A percentile compares a stretch with the other conserved stretches of the same genome.
phyloP scores from a whole-genome alignment of 495 filamentous ascomycete species.

The Aspergillus sclerotiicarbonarius region DNA sequence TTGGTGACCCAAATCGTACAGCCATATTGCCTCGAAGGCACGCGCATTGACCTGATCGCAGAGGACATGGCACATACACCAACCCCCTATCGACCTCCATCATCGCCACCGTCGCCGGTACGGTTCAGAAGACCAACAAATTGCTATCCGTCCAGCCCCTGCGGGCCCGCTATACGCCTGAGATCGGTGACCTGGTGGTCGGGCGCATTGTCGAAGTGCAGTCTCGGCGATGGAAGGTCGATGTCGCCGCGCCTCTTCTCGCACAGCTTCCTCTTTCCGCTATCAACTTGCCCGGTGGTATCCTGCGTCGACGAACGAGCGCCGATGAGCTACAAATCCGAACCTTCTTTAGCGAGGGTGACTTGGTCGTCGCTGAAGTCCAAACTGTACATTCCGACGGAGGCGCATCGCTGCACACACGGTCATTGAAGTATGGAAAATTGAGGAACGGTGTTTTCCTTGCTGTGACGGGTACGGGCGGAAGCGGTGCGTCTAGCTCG shows the following conservation, averaged over 20 bases:
- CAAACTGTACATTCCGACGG: slow-evolving; percentile 81
- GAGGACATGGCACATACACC: slow-evolving; percentile 80
- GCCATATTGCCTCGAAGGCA: not conserved
- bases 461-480: slow-evolving; percentile 73
- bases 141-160: slow-evolving; percentile 85
- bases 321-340: slow-evolving; percentile 96
- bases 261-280: slow-evolving; percentile 78
- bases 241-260: slow-evolving; percentile 79
- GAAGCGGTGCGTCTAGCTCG: slow-evolving; percentile 53
- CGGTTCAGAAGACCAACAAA: slow-evolving; percentile 88
- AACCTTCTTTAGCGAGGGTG: slow-evolving; percentile 87
- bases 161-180: slow-evolving; percentile 89
- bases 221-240: slow-evolving; percentile 86
- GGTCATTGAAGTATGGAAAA: slow-evolving; percentile 90
- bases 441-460: slow-evolving; percentile 88
- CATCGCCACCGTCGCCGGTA: slow-evolving; percentile 82
- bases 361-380: slow-evolving; percentile 86
- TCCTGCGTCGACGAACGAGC: slow-evolving; percentile 82
- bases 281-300: slow-evolving; percentile 94
- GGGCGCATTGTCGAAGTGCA: slow-evolving; percentile 93
- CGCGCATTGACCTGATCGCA: slow-evolving; percentile 22
- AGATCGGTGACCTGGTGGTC: slow-evolving; percentile 93
- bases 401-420: slow-evolving; percentile 80
- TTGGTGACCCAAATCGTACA: slow-evolving; percentile 32
- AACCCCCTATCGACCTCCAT: slow-evolving; percentile 63